Base-by-base conservation (phyloP, 108 stramenopile genomes). In the Pseudonitzschia delicatissima region DNA sequence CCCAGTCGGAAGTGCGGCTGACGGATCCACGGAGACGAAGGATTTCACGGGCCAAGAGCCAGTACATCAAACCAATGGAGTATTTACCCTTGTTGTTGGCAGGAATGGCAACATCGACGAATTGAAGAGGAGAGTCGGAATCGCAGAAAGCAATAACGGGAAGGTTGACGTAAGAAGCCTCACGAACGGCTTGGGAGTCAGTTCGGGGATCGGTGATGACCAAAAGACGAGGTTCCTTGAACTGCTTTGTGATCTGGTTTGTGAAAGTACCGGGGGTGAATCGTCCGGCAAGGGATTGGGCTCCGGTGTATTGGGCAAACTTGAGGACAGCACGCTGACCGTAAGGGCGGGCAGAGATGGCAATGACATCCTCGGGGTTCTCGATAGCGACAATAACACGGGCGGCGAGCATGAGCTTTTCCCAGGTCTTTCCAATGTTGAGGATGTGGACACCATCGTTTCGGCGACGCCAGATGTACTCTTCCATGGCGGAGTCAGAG, bases 181-280 rank as follows among this genome's bases (percentile, higher is more conserved):
- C 99, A 31, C 84, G 75, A 58, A 99, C 97, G 52, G 97, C 79
- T 78, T 98, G 98, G 53, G 88, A 80, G 83, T 99, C 99, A 7
- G 96, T 95, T 62, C 98, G 87, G 45, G 99, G 99, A 83, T 99
- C 99, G 40, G 99, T 99, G 55, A 99, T 91, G 76, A 99, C 84
- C 67, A 99, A 81, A 37, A 99, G 87, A 71, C 99, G 98, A 48
- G 99, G 99, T 84, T 99, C 99, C 47, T 87, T 81, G 95, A 98
- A 99, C 72, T 99, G 97, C 91, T 98, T 99, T 77, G 99, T 99
- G 88, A 99, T 99, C 85, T 99, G 99, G 83, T 99, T 99, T 33
- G 99, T 99, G 74, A 99, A 99, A 49, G 98, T 98, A 62, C 99
- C 99, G 35, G 99, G 98, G 44, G 99, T 99, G 95, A 97, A 99